These are phyloP conservation scores for Debaryomyces robertsiae DNA, from an alignment of 1,139 yeast species.

Conservation along the genomic window DNA sequence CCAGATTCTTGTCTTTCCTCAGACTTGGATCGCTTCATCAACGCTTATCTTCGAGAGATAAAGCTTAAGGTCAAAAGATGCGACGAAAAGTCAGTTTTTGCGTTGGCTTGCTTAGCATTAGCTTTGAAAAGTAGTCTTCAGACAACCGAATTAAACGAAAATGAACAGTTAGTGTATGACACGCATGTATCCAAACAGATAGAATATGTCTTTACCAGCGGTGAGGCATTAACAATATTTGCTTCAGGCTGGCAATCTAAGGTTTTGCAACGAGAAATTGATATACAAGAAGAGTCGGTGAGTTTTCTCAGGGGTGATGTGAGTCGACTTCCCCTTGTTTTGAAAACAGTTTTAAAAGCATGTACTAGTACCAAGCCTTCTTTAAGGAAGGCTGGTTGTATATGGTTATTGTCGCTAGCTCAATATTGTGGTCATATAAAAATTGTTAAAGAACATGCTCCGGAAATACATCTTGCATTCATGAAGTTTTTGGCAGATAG, in stretches of 20 bases:
- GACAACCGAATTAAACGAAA: slow-evolving; percentile 27
- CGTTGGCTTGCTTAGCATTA: slow-evolving; percentile 59
- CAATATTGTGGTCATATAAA: slow-evolving; percentile 66
- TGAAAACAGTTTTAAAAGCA: slow-evolving; percentile 51
- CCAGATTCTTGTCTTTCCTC: slow-evolving; percentile 21
- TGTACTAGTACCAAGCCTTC: slow-evolving; percentile 72
- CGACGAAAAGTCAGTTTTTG: slow-evolving; percentile 61
- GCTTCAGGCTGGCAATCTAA: slow-evolving; percentile 79
- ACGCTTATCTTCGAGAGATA: slow-evolving; percentile 33
- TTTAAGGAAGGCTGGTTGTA: slow-evolving; percentile 73
- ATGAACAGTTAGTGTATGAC: slow-evolving; percentile 53
- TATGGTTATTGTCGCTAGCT: slow-evolving; percentile 81
- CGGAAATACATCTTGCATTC: slow-evolving; percentile 69
- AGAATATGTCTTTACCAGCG: slow-evolving; percentile 75
- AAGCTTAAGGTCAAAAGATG: slow-evolving; percentile 51
- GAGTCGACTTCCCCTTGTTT: slow-evolving; percentile 36
- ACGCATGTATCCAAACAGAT: slow-evolving; percentile 69
- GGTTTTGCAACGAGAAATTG: slow-evolving; percentile 52
- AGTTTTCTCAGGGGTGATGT: slow-evolving; percentile 22
- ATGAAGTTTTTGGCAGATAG: slow-evolving; percentile 74
- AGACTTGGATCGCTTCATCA: slow-evolving; percentile 19
- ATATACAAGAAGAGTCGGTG: slow-evolving; percentile 41
- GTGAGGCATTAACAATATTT: slow-evolving; percentile 77
- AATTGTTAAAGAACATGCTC: slow-evolving; percentile 45
- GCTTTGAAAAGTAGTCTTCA: slow-evolving; percentile 27